phyloP scores from a whole-genome alignment of 352 stramenopile species.

The Pythium brachiatum region DNA sequence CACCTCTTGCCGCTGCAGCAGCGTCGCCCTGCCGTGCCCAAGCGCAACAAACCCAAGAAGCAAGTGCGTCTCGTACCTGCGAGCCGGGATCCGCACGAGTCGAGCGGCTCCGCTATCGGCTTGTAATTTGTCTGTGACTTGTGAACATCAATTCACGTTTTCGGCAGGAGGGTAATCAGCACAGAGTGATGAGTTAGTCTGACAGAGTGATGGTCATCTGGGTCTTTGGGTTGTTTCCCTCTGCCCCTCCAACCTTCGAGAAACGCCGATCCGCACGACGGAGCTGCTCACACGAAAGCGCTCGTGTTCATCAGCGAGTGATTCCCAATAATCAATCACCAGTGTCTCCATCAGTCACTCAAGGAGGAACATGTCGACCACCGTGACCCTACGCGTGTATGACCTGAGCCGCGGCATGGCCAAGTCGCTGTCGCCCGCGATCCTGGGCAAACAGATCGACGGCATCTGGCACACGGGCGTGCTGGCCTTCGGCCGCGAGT shows the following conservation, averaged over 20 bases:
- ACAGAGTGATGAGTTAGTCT: background rate
- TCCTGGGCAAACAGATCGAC: slow-evolving; percentile 93
- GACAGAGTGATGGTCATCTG: background rate
- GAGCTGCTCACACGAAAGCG: too few relatives aligned
- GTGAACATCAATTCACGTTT: background rate
- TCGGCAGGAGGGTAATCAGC: background rate
- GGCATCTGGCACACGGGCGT: slow-evolving; percentile 92
- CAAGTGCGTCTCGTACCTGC: slow-evolving; percentile 12
- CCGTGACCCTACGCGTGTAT: slow-evolving; percentile 92
- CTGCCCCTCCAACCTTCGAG: background rate
- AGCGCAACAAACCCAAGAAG: slow-evolving; percentile 21
- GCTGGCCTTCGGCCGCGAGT: slow-evolving; percentile 84
- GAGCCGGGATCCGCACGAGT: too few relatives aligned
- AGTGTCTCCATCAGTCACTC: background rate
- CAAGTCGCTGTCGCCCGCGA: slow-evolving; percentile 74
- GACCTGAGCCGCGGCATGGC: slow-evolving; percentile 95
- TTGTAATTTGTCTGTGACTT: background rate
- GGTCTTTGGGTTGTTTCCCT: slow-evolving; percentile 1
- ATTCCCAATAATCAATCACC: too few relatives aligned
- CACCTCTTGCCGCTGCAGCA: slow-evolving; percentile 7
- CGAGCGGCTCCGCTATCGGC: too few relatives aligned
- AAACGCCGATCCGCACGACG: background rate
- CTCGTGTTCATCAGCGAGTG: too few relatives aligned
- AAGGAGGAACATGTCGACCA: background rate
- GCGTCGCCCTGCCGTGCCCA: slow-evolving; percentile 1